phyloP scores from a whole-genome alignment of 495 filamentous ascomycete genomes.

The Entonaema liquescens region DNA sequence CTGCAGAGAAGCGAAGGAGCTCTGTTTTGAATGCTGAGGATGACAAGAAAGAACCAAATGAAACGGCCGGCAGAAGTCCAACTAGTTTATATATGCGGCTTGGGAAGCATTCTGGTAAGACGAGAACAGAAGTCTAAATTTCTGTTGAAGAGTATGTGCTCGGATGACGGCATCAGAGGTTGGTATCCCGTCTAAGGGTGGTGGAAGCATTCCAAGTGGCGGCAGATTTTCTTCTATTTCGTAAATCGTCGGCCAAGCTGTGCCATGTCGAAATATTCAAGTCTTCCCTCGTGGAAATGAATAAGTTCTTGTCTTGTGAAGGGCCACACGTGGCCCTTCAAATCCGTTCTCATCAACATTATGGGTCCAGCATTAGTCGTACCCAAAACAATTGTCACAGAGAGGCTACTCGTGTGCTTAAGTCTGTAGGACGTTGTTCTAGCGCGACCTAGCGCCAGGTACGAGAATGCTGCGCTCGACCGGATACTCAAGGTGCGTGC shows the following conservation, averaged over 20 bases:
- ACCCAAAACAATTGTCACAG: neutral
- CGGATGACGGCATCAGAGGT: neutral
- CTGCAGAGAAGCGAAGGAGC: slow-evolving; percentile 5
- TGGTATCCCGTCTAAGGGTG: neutral
- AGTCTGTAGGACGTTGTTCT: neutral
- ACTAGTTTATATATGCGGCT: slow-evolving; percentile 24
- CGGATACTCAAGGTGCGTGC: neutral
- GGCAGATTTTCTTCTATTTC: slow-evolving; percentile 9
- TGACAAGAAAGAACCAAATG: neutral
- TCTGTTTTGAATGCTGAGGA: neutral
- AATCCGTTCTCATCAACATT: slow-evolving; percentile 8
- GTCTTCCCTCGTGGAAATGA: neutral
- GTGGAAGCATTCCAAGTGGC: slow-evolving; percentile 28
- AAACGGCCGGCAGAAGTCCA: neutral
- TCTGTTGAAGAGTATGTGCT: neutral
- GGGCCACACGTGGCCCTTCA: neutral
- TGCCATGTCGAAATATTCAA: neutral
- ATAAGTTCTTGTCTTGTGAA: neutral
- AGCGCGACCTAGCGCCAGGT: slow-evolving; percentile 4
- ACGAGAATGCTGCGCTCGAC: slow-evolving; percentile 3
- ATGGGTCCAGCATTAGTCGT: slow-evolving; percentile 13
- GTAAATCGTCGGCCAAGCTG: neutral
- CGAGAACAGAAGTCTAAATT: slow-evolving; percentile 9
- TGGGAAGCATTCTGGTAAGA: neutral
- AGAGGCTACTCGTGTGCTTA: neutral